Conservation (phyloP, 129 eudicot genomes). For the Centella asiatica region DNA sequence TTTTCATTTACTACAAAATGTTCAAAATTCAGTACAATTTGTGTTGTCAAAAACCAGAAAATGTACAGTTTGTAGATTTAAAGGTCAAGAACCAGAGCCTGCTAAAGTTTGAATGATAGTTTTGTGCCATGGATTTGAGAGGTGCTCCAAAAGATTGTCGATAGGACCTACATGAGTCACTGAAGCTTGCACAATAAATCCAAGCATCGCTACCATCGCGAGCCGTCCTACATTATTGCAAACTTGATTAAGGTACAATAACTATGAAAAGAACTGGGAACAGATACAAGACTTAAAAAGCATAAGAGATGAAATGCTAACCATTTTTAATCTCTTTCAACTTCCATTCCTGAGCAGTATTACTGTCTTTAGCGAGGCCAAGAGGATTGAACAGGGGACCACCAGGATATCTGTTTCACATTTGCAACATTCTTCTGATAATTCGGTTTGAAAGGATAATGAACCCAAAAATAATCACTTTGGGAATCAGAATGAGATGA, state of each 20-base stretch:
- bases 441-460: too few relatives aligned
- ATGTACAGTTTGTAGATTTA: background rate
- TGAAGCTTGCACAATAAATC: conserved; percentile 81
- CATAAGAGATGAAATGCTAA: conserved; percentile 3
- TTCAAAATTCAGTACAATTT: background rate
- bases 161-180: conserved; percentile 88
- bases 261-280: background rate
- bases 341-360: conserved; percentile 73
- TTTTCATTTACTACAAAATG: too few relatives aligned
- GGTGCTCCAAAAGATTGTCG: conserved; percentile 70
- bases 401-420: conserved; percentile 70
- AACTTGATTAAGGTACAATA: background rate
- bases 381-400: conserved; percentile 90
- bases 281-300: background rate
- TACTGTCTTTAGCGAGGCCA: conserved; percentile 77
- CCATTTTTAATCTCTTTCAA: conserved; percentile 94
- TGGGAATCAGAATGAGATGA: background rate
- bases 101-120: conserved; percentile 70
- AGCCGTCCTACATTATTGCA: conserved; percentile 53
- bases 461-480: background rate
- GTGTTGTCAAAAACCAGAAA: background rate
- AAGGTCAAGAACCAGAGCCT: conserved; percentile 39
- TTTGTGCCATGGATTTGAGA: conserved; percentile 84
- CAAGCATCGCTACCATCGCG: conserved; percentile 96
- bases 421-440: background rate